Base-by-base conservation (phyloP, 768 basidiomycete species). In the Ephemerocybe angulata region DNA sequence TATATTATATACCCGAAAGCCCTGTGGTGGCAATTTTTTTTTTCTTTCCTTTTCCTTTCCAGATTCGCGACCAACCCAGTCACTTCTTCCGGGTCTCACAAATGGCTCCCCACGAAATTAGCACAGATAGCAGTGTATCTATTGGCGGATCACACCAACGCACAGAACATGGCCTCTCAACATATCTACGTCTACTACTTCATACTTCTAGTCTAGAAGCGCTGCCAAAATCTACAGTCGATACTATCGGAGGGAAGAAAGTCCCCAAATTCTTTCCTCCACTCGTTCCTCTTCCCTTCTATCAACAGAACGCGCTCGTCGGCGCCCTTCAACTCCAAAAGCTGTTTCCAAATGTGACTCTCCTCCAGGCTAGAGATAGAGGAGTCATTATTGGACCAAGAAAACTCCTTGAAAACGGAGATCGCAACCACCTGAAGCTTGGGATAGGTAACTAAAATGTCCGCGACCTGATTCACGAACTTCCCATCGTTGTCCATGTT, bases 401-500 rank as follows among this genome's bases (percentile, higher is more conserved):
- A 17, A 17, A 51, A 48, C 17, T 56, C 54, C 17, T 65, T 63
- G 55, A 70, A 74, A 24, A 77, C 57, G 57, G 58, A 66, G 24
- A 77, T 62, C 6, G 74, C 69, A 7, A 76, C 56, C 65, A 71
- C 63, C 59, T 66, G 66, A 59, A 77, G 46, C n/a, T 29, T 53
- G 3, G 65, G 61, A 19, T 64, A 66, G 35, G 59, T 53, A 12
- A 10, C 38, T 30, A 77, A 63, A 35, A 76, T 59, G 11, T 40
- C 12, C 13, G 56, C 59, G 15, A 78, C 55, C 15, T 72, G 71
- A 10, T 68, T 61, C 2, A 65, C 62, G 50, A 78, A 78, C 17
- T 62, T 51, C 6, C 57, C 21, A 60, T 78, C 77, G 52, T 78
- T 78, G 24, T 71, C 73, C 53, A 63, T 63, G 56, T 77, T 78